A percentile compares a stretch with the other conserved stretches of the same genome.
These are phyloP conservation scores for Colletotrichum theobromicola DNA, from an alignment of 2,329 filamentous ascomycete species.

Conservation along the genomic window DNA sequence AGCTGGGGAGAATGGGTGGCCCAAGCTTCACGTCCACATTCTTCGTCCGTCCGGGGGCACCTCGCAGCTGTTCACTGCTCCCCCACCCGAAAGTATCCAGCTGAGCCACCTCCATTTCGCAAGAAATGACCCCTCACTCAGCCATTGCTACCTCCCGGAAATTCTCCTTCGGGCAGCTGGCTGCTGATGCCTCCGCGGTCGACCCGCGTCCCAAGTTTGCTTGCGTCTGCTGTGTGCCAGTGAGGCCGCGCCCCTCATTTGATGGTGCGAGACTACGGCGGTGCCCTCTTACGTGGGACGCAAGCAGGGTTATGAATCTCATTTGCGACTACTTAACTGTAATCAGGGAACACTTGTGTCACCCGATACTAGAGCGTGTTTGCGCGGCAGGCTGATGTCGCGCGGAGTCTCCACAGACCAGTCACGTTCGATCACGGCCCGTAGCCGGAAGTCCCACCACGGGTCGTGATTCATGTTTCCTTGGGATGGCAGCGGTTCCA, in stretches of 20 bases:
- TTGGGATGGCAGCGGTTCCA: slow-evolving; percentile 16
- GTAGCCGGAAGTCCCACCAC: background rate
- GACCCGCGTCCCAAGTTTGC: background rate
- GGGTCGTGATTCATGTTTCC: slow-evolving; percentile 14
- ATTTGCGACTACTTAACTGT: background rate
- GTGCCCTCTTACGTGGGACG: slow-evolving; percentile 5
- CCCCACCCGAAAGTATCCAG: background rate
- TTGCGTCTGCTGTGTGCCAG: background rate
- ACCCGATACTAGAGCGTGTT: slow-evolving; percentile 1
- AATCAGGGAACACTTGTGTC: background rate
- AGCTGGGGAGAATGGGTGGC: background rate
- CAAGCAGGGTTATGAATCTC: background rate
- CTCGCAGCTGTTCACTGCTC: background rate
- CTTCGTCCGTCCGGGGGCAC: background rate
- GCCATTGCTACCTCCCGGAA: background rate
- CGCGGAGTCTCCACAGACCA: slow-evolving; percentile 6
- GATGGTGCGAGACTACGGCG: background rate
- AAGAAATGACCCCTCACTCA: background rate
- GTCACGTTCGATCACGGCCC: slow-evolving; percentile 18
- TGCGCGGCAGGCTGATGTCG: slow-evolving; percentile 1
- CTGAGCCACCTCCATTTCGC: background rate
- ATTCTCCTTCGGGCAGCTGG: background rate
- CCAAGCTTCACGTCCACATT: background rate
- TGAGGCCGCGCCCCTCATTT: background rate
- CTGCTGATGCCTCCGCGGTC: background rate